Conservation (phyloP, 2,329 filamentous ascomycete species). For the Talaromyces sp. region DNA sequence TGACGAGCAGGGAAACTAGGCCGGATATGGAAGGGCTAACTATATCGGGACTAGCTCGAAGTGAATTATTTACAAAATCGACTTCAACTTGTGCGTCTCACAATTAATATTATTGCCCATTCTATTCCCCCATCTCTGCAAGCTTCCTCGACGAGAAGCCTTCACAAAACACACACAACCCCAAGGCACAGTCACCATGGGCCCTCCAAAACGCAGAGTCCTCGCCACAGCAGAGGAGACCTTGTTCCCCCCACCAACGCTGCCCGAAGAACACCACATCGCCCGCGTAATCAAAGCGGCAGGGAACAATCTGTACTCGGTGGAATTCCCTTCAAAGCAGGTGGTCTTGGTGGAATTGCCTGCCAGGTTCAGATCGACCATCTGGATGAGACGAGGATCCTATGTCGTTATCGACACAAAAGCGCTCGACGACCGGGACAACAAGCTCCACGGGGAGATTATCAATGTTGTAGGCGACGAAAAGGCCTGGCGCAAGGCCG, state of each 20-base stretch:
- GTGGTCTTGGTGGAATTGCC: conserved; percentile 74
- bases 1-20: too few species aligned
- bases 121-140: background rate
- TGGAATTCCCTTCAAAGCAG: conserved; percentile 63
- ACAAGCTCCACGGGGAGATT: conserved; percentile 82
- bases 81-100: background rate
- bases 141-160: background rate
- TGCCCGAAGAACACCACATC: conserved; percentile 55
- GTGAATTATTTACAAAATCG: background rate
- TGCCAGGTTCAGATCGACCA: conserved; percentile 78
- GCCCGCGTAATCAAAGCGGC: conserved; percentile 75
- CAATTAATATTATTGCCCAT: background rate
- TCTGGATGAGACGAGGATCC: conserved; percentile 87
- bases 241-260: conserved; percentile 53
- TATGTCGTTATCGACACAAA: conserved; percentile 78
- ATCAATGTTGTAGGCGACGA: conserved; percentile 89
- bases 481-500: conserved; percentile 82
- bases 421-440: conserved; percentile 60
- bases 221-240: conserved; percentile 72
- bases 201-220: conserved; percentile 69
- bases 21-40: too few species aligned
- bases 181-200: conserved; percentile 48
- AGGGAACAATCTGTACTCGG: conserved; percentile 84
- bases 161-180: background rate
- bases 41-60: background rate